Percentiles rank a stretch among this genome's conserved stretches.
Evolutionary conservation across 2,329 filamentous ascomycete species (phyloP).

Genomic region (Rachicladosporium sp.): DNA sequence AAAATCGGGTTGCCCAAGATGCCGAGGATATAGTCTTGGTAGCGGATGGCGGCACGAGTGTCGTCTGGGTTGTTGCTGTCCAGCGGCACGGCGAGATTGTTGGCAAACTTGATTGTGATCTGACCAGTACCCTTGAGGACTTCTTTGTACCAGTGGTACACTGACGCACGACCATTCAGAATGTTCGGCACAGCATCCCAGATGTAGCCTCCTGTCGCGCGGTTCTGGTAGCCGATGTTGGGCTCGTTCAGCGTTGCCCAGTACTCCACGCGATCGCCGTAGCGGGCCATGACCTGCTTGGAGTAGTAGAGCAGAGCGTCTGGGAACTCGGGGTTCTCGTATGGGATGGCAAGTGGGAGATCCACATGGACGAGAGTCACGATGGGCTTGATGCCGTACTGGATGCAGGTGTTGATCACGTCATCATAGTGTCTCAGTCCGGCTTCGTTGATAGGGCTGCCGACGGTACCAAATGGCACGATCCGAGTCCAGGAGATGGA

Average conservation of each 20-base stretch:
- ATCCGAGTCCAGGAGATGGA: slow-evolving; percentile 38
- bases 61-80: slow-evolving; percentile 29
- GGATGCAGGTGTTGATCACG: slow-evolving; percentile 27
- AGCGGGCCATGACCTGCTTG: slow-evolving; percentile 23
- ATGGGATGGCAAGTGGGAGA: slow-evolving; percentile 20
- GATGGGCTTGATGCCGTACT: slow-evolving; percentile 31
- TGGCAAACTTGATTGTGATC: slow-evolving; percentile 38
- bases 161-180: slow-evolving; percentile 11
- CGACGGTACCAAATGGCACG: slow-evolving; percentile 33
- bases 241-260: slow-evolving; percentile 32
- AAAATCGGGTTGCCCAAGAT: slow-evolving; percentile 42
- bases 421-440: slow-evolving; percentile 36
- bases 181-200: slow-evolving; percentile 8
- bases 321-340: slow-evolving; percentile 16
- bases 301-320: slow-evolving; percentile 26
- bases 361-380: slow-evolving; percentile 37
- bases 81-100: slow-evolving; percentile 27
- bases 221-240: slow-evolving; percentile 3
- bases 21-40: slow-evolving; percentile 31
- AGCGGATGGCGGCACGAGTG: slow-evolving; percentile 34
- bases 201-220: slow-evolving; percentile 1
- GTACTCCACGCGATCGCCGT: slow-evolving; percentile 24
- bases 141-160: slow-evolving; percentile 39
- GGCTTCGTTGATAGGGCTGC: slow-evolving; percentile 34
- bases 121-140: slow-evolving; percentile 39